A percentile compares a stretch with the other conserved stretches of the same genome.
These are phyloP conservation scores for Xylaria multiplex DNA, from an alignment of 2,329 filamentous ascomycete species.

Conservation along the genomic window DNA sequence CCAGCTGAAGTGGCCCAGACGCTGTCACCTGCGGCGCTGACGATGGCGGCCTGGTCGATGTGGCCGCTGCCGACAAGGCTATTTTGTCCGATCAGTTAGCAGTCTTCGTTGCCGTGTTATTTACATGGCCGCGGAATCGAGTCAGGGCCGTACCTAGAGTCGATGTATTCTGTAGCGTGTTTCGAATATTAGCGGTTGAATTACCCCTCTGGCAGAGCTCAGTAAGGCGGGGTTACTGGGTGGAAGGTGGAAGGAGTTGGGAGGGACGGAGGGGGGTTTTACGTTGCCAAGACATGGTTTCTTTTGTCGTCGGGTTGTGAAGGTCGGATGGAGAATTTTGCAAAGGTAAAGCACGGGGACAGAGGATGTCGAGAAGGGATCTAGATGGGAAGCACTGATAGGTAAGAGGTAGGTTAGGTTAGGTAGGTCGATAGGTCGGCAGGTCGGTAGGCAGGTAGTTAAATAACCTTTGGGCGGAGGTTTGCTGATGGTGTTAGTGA, in stretches of 20 bases:
- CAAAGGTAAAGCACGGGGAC: conserved; percentile 20
- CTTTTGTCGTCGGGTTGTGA: conserved; percentile 36
- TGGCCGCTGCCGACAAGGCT: conserved; percentile 84
- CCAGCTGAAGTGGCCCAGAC: conserved; percentile 76
- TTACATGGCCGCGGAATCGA: conserved; percentile 4
- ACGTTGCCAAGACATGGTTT: conserved; percentile 82
- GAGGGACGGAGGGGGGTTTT: conserved; percentile 46
- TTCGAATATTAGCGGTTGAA: conserved; percentile 40
- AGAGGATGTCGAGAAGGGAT: conserved; percentile 22
- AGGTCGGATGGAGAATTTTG: conserved; percentile 16
- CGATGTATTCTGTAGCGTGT: conserved; percentile 63
- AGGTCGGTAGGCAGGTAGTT: conserved; percentile 17
- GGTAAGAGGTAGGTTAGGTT: conserved; percentile 7
- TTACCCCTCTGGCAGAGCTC: conserved; percentile 33
- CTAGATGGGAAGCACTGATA: not conserved
- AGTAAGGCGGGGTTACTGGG: conserved; percentile 41
- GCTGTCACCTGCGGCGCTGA: conserved; percentile 82
- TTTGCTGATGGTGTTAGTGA: conserved; percentile 35
- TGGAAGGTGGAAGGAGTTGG: conserved; percentile 34
- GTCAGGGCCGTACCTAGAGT: conserved; percentile 63
- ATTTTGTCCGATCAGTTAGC: conserved; percentile 34
- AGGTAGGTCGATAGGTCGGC: conserved; percentile 3
- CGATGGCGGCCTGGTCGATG: conserved; percentile 85
- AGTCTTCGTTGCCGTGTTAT: not conserved
- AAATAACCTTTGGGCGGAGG: conserved; percentile 27